Base-by-base conservation (phyloP, 2,329 filamentous ascomycete genomes). In the Westerdykella ornata region DNA sequence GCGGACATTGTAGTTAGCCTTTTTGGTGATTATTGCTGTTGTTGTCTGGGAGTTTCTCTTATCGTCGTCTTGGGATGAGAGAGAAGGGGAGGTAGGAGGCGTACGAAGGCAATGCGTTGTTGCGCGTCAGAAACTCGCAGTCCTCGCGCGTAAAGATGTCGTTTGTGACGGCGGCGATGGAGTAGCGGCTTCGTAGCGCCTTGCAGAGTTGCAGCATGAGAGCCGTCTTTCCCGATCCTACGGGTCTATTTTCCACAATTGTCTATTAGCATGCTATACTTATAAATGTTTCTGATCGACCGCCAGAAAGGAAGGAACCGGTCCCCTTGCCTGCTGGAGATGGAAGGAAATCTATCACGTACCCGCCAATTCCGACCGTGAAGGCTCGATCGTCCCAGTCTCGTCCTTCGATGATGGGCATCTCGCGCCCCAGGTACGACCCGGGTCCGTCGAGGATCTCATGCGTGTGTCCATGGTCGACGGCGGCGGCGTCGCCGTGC, bases 111-210 rank as follows among this genome's bases (percentile, higher is more conserved):
- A 97, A 82, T 5, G 92, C 92, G 51, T 79, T 76, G 75, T 96
- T 77, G 43, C 82, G 81, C 44, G 88, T 94, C 18, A 98, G 81
- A 72, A 98, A 98, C 69, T 97, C 92, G 72, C 89, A 89, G 74
- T 98, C 92, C 71, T 98, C 92, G 51, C 76, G 84, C 16, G 90
- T 97, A 75, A 97, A 97, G 74, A 97, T 97, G 74, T 97, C 90
- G 75, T 97, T 97, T 37, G 92, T 98, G 16, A 98, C 90, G 45
- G 88, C 92, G 1, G 92, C 92, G 59, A 98, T 85, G 62, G 82
- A 88, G 77, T 86, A 89, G 41, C 78, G 73, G 38, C 82, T 75
- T 47, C 92, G 85, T 5, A 98, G 81, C 6, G 84, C 83, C 28
- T 82, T 82, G 72, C 88, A 96, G 53, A 97, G 85, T 30, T 86